A percentile compares a stretch with the other conserved stretches of the same genome.
Evolutionary conservation across 2,329 filamentous ascomycete species (phyloP).

Genomic region (Orbilia quercus): DNA sequence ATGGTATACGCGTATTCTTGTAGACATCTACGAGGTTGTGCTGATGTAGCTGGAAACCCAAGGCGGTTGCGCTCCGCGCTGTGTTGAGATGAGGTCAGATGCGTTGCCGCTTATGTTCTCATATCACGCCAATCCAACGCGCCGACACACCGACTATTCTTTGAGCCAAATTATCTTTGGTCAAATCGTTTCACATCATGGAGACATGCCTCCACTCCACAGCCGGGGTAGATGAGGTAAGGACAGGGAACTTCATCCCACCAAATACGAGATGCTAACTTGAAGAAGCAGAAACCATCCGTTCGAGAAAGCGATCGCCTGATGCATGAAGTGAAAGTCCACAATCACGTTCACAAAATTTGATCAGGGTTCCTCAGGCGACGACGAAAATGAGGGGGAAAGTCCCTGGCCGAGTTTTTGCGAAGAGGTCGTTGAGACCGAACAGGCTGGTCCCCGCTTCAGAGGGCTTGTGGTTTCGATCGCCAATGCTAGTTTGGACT

Average conservation of each 20-base stretch:
- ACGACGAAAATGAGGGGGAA: slow-evolving; percentile 44
- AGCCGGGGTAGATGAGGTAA: not conserved
- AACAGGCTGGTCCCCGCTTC: slow-evolving; percentile 16
- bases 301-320: slow-evolving; percentile 21
- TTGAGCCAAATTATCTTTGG: too few relatives aligned
- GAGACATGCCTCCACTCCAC: too few relatives aligned
- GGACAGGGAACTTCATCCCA: slow-evolving; percentile 41
- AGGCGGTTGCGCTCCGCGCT: too few relatives aligned
- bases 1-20: too few relatives aligned
- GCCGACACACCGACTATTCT: too few relatives aligned
- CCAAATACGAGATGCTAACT: slow-evolving; percentile 34
- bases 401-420: slow-evolving; percentile 9
- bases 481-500: slow-evolving; percentile 10
- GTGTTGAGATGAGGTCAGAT: slow-evolving; percentile 15
- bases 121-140: not conserved
- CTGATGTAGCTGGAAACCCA: not conserved
- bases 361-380: slow-evolving; percentile 18
- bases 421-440: not conserved
- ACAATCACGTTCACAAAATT: slow-evolving; percentile 26
- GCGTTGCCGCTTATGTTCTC: slow-evolving; percentile 9
- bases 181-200: too few relatives aligned
- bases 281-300: slow-evolving; percentile 32
- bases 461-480: slow-evolving; percentile 51
- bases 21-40: not conserved
- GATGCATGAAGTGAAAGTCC: too few relatives aligned